Evolutionary conservation across 805 yeast species (phyloP).

Genomic region (Lachancea kluyveri): DNA sequence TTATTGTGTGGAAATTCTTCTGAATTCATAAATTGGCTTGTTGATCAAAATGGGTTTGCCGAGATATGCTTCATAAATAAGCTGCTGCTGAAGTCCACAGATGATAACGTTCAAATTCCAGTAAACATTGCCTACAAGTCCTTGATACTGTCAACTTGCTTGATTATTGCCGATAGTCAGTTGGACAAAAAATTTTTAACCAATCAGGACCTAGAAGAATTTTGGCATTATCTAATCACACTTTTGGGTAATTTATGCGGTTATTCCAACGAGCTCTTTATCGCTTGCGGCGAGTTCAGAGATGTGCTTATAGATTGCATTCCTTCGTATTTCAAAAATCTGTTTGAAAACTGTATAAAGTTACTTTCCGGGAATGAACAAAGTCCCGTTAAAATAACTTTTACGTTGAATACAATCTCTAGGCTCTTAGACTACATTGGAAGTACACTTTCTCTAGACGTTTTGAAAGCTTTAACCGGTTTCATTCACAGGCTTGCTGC

Average conservation of each 20-base stretch:
- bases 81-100: conserved; percentile 21
- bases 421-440: conserved; percentile 6
- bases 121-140: conserved; percentile 23
- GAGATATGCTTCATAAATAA: conserved; percentile 15
- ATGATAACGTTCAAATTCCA: conserved; percentile 21
- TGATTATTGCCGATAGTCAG: conserved; percentile 11
- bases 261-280: conserved; percentile 21
- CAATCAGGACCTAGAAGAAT: conserved; percentile 5
- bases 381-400: conserved; percentile 9
- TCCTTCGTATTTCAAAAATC: background rate
- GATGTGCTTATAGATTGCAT: conserved; percentile 9
- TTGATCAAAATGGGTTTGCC: conserved; percentile 17
- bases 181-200: conserved; percentile 2
- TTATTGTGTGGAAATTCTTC: conserved; percentile 7
- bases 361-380: conserved; percentile 2
- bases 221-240: conserved; percentile 19
- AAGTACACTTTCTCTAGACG: conserved; percentile 1
- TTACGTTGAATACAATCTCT: conserved; percentile 16
- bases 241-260: conserved; percentile 18
- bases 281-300: conserved; percentile 22
- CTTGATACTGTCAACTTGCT: conserved; percentile 19
- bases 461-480: background rate
- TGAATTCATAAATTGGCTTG: conserved; percentile 19
- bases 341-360: conserved; percentile 2
- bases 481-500: conserved; percentile 1